Base-by-base conservation (phyloP, 495 filamentous ascomycete species). In the Zalerion maritima region DNA sequence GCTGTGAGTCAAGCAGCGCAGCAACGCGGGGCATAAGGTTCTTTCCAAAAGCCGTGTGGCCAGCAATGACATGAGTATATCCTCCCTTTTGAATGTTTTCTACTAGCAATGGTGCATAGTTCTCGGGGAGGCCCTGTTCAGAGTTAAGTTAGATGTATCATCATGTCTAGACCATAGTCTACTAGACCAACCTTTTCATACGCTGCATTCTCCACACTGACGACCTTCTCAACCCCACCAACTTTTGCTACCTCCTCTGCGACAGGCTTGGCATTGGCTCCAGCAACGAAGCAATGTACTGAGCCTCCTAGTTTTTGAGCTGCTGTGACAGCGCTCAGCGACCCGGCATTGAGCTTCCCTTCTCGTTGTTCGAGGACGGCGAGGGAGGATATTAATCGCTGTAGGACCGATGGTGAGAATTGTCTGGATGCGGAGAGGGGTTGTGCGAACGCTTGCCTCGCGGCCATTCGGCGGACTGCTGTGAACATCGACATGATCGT, bases 21-120 rank as follows among this genome's bases (percentile, higher is more conserved):
- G 91, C 84, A 2, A 94, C 76, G 23, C 89, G 78, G n/a, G 89
- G 89, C 57, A 96, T 66, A 21, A 96, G 57, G 51, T 78, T 85
- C 71, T 97, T 97, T 36, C 91, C 89, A 50, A 97, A 97, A 5
- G 89, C 91, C 11, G 87, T 91, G 64, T 94, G 83, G 21, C 77
- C 78, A 14, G 78, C 77, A 32, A 96, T 64, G 29, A 96, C 69
- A 50, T 97, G 89, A 36, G 86, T 93, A 56, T 74, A 94, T 38
- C 73, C 78, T 36, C 78, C 81, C 45, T 85, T 82, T 66, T 92
- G 89, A 55, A 97, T 81, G 54, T 94, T 97, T 55, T 94, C 84
- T 15, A 81, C 81, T 12, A 97, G 66, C 17, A 97, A 60, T 21
- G 85, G 80, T n/a, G 87, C 87, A 46, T 65, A 96, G 63, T 85